Evolutionary conservation across 345 rosid species (phyloP), one percentile per base, ranked within the genome.

Genomic region (Populus pruinosa): DNA sequence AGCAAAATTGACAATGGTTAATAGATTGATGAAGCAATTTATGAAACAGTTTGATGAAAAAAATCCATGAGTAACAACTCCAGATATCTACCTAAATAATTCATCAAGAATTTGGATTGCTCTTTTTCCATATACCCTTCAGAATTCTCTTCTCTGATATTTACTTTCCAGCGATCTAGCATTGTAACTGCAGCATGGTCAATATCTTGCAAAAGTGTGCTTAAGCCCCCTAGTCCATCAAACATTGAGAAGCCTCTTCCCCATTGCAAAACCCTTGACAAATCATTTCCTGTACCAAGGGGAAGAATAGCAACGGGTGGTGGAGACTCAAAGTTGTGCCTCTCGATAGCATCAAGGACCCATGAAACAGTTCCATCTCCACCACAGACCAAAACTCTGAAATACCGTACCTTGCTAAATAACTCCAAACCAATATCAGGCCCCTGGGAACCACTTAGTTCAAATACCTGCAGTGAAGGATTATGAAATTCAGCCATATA

Each of bases 281-380:
- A 87, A 88, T 94, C 98, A 89, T 94, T 94, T 82, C 98, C 98
- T n/a, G 96, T 94, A 81, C 98, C 98, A 72, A 97, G 94, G 65
- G 98, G 96, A 39, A 94, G 92, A 81, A 92, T 90, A 74, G 98
- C 97, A 69, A 94, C 93, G 20, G 98, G 96, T 76, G 98, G 97
- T 82, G 98, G 97, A 79, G 98, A 94, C 71, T 89, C 91, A 87
- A 88, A 94, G 82, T 87, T 91, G 73, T 89, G 94, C 77, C 88
- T 94, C 76, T 94, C 98, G 83, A 94, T 91, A 67, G 94, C 92
- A 86, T 92, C 76, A 50, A 92, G 84, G 80, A 94, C 97, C 98
- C 98, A 94, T 35, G 96, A 94, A 82, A 91, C 93, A 53, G 96
- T 94, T 79, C 98, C 97, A 83, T 94, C 98, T 78, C 98, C 98